Evolutionary conservation across 306 rosid genomes (phyloP), one percentile per base, ranked within the genome.

Genomic region (Prunus mira): DNA sequence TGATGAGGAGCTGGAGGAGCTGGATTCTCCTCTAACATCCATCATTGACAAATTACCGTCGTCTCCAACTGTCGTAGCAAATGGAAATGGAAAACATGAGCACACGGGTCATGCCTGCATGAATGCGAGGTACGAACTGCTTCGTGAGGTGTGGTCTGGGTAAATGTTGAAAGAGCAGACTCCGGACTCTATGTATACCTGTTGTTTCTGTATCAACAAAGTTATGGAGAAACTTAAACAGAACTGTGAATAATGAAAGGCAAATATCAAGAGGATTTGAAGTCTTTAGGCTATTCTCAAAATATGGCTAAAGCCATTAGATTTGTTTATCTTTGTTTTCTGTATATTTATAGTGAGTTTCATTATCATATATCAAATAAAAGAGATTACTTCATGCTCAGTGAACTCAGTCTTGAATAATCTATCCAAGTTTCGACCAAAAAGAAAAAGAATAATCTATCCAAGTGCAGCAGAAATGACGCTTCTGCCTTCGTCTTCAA

Each of bases 1-100:
- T 67, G 99, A 95, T 22, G 98, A 92, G 66, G 99, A 95, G 62
- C 81, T 95, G n/a, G 97, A 92, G 82, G 96, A 92, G 83, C 88
- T 95, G 71, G 90, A 88, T 58, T 92, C 85, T 72, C 99, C 99
- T 71, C 83, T 95, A 46, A 69, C 87, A 5, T 79, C 89, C 66
- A 86, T 95, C 73, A 79, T 92, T 32, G 89, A 90, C 80, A 92
- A 90, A 79, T 22, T 84, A 18, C 89, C 90, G 12, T 75, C 78
- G 55, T 84, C 90, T 71, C 89, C 86, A 27, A 62, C 78, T 12
- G 38, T 78, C 18, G 49, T 63, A n/a, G 72, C 76, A 30, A 78
- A 75, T 67, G 90, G 85, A 75, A 79, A 88, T 28, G 91, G 78
- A 43, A 83, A 71, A 61, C 84, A 80, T 60, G 91, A 78, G 43